These are phyloP conservation scores for Magnusiomyces tetraspermus DNA, from an alignment of 1,139 yeast species.

Conservation along the genomic window DNA sequence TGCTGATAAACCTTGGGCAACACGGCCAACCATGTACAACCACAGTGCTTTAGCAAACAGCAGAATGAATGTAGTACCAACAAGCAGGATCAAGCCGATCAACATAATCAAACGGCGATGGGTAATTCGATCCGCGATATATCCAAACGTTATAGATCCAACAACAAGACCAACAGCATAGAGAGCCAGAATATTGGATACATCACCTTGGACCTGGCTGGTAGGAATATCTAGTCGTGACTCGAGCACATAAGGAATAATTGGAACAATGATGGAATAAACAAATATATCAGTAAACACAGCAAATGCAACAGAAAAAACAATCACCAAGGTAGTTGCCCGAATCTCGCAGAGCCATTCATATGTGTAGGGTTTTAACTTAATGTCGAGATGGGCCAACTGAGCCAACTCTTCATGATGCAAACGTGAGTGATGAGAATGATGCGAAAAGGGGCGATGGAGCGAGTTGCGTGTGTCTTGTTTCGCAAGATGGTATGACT, in stretches of 20 bases:
- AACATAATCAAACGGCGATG: constrained; percentile 28
- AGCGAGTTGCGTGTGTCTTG: not conserved
- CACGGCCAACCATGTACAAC: constrained; percentile 29
- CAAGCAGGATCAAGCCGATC: constrained; percentile 26
- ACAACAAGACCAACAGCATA: constrained; percentile 32
- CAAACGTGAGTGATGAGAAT: not conserved
- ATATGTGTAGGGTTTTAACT: not conserved
- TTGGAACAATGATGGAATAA: constrained; percentile 31
- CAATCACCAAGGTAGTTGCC: constrained; percentile 24
- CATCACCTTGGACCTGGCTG: constrained; percentile 25
- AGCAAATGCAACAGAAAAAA: constrained; percentile 27
- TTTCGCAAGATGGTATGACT: not conserved
- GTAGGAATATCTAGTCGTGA: constrained; percentile 24
- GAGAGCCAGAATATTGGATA: constrained; percentile 28
- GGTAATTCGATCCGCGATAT: constrained; percentile 24
- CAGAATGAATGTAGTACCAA: constrained; percentile 28
- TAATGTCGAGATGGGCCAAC: not conserved
- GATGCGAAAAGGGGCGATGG: not conserved
- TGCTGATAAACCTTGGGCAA: constrained; percentile 32
- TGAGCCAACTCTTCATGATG: not conserved
- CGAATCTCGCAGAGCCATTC: constrained; percentile 18
- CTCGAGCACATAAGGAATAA: constrained; percentile 30
- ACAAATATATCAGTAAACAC: constrained; percentile 31
- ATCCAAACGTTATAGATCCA: constrained; percentile 29
- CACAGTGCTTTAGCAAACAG: constrained; percentile 25